A percentile compares a stretch with the other conserved stretches of the same genome.
Conservation (phyloP, 176 grass and related monocot genomes). For the Canna indica region DNA sequence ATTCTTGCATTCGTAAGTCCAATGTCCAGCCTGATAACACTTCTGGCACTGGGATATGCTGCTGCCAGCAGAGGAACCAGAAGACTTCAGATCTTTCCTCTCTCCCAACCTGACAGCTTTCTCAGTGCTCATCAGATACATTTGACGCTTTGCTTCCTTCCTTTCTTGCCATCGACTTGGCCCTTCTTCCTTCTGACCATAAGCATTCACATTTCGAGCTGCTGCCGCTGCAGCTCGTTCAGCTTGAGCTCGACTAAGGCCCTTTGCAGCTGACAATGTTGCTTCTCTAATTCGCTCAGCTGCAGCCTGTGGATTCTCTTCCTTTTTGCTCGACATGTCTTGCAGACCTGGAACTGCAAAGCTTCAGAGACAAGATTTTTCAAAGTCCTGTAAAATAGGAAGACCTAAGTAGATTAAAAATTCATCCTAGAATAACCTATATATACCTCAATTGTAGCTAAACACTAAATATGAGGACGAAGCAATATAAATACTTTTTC, state of each 20-base stretch:
- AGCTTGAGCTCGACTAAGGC: slow-evolving; percentile 70
- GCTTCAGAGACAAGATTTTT: too few species aligned
- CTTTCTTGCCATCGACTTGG: slow-evolving; percentile 67
- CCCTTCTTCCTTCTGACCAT: slow-evolving; percentile 80
- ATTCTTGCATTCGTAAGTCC: slow-evolving; percentile 81
- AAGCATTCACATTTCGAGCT: slow-evolving; percentile 68
- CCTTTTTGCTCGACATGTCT: slow-evolving; percentile 54
- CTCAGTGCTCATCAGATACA: slow-evolving; percentile 87
- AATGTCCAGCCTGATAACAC: slow-evolving; percentile 68
- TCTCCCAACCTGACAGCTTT: slow-evolving; percentile 54
- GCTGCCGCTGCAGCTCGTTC: slow-evolving; percentile 47
- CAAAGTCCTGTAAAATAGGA: not conserved
- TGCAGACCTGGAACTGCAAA: too few species aligned
- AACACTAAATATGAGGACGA: not conserved
- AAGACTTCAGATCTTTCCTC: slow-evolving; percentile 48
- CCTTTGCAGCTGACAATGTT: slow-evolving; percentile 48
- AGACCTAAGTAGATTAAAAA: too few species aligned
- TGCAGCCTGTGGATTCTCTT: slow-evolving; percentile 37
- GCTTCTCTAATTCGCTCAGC: slow-evolving; percentile 51
- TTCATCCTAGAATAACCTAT: too few species aligned
- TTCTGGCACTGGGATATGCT: slow-evolving; percentile 57
- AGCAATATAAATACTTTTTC: not conserved
- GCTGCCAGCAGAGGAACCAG: slow-evolving; percentile 23
- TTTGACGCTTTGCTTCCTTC: slow-evolving; percentile 74
- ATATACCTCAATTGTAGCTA: not conserved